Evolutionary conservation across 2,329 filamentous ascomycete genomes (phyloP).

Genomic region (Pestalotiopsis sp.): DNA sequence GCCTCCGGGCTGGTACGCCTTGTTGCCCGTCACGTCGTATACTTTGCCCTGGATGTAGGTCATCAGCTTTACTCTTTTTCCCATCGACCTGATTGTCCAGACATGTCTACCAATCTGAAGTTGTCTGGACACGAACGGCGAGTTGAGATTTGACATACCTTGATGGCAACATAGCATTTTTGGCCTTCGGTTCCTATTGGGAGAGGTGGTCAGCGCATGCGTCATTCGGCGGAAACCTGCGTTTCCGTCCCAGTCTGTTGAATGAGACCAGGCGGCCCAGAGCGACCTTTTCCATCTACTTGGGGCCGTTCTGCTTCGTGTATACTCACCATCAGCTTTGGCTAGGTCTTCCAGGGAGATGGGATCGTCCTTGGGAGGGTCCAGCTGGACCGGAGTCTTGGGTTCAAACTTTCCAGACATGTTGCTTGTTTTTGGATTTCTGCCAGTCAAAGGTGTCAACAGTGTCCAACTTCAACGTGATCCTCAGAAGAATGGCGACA

Average conservation of each 20-base stretch:
- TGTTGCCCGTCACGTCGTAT: conserved; percentile 92
- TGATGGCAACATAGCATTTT: conserved; percentile 71
- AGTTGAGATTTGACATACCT: conserved; percentile 45
- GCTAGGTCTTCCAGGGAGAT: conserved; percentile 81
- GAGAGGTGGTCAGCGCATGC: not conserved
- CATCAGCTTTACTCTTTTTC: not conserved
- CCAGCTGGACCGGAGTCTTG: conserved; percentile 74
- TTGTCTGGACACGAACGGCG: not conserved
- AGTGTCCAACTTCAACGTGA: not conserved
- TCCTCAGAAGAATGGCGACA: not conserved
- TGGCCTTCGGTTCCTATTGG: conserved; percentile 63
- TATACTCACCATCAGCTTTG: conserved; percentile 77
- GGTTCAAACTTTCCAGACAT: conserved; percentile 76
- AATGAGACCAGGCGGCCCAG: not conserved
- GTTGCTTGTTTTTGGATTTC: not conserved
- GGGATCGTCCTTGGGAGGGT: conserved; percentile 83
- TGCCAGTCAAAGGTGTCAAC: not conserved
- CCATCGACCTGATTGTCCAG: not conserved
- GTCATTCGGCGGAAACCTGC: conserved; percentile 20
- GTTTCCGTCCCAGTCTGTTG: not conserved
- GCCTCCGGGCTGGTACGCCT: conserved; percentile 79
- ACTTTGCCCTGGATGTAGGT: conserved; percentile 70
- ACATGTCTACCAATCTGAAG: not conserved
- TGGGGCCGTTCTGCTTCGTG: not conserved
- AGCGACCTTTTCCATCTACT: not conserved